Percentiles rank a stretch among this genome's conserved stretches.
These are phyloP conservation scores for Trypanosoma mega DNA, from an alignment of 208 protist species.

Conservation along the genomic window DNA sequence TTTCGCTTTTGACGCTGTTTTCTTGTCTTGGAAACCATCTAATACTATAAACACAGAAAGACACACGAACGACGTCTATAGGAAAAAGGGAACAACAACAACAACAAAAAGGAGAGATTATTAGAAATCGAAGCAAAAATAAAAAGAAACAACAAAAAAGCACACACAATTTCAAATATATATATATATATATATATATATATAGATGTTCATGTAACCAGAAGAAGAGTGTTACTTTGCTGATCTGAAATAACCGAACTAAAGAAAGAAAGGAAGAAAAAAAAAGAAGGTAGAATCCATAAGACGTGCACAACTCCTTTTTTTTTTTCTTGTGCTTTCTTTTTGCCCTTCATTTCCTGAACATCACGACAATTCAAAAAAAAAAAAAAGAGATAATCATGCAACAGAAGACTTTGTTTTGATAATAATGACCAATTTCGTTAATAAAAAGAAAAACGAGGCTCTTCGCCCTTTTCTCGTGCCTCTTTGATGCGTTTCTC, in stretches of 20 bases:
- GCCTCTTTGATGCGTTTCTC: conserved; percentile 75
- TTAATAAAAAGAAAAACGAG: conserved; percentile 85
- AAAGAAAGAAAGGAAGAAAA: neutral
- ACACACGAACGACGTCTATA: neutral
- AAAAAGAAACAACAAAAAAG: neutral
- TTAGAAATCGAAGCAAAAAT: neutral
- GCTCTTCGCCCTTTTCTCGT: conserved; percentile 78
- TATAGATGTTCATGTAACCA: no score
- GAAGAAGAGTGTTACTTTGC: no score
- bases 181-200: no score
- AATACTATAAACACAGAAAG: neutral
- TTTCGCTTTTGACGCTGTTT: conserved; percentile 85
- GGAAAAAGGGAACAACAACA: conserved; percentile 3
- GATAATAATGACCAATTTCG: neutral
- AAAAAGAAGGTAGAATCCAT: neutral
- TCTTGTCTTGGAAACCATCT: conserved; percentile 89
- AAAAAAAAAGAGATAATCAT: conserved; percentile 2
- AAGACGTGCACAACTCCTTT: neutral
- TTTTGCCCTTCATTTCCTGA: no score
- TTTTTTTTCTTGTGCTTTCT: neutral
- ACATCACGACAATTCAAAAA: conserved; percentile 4
- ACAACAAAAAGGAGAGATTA: conserved; percentile 5
- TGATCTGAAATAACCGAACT: neutral
- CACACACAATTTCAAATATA: no score
- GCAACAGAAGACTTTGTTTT: conserved; percentile 4